Conservation (phyloP, 1,284 basidiomycete genomes). For the Stereum hirsutum region DNA sequence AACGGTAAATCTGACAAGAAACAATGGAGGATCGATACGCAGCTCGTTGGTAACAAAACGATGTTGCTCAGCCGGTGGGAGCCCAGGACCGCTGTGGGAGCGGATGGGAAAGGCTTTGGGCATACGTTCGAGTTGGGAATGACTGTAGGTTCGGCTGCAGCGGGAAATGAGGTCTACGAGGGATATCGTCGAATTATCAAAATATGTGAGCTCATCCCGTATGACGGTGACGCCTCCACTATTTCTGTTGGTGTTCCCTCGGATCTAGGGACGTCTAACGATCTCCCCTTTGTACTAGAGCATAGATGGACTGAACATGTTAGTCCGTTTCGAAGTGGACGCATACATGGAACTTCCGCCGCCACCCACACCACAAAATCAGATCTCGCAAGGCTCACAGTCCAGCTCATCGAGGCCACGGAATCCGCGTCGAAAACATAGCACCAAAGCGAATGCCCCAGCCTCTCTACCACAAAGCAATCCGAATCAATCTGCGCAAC, state of each 20-base stretch:
- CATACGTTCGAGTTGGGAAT: not conserved
- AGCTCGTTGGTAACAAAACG: not conserved
- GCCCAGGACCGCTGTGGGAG: not conserved
- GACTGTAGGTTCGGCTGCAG: not conserved
- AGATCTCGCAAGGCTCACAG: not conserved
- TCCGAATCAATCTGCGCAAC: not conserved
- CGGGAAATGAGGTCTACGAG: not conserved
- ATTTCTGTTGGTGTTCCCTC: too few species aligned
- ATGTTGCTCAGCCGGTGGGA: not conserved
- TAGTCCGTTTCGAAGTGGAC: not conserved
- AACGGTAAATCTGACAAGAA: slow-evolving; percentile 11
- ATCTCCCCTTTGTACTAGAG: not conserved
- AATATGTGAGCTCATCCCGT: not conserved
- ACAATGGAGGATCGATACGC: not conserved
- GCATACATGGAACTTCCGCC: too few species aligned
- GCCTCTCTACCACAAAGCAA: not conserved
- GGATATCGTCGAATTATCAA: not conserved
- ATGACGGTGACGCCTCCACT: not conserved
- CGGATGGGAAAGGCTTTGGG: not conserved
- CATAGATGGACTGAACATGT: slow-evolving; percentile 1
- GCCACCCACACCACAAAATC: not conserved
- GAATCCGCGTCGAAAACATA: not conserved
- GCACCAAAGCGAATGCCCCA: too few species aligned
- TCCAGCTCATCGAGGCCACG: not conserved
- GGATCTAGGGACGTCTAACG: too few species aligned